These are phyloP conservation scores for Cicer pinnatifidum DNA, from an alignment of 306 rosid species.

Conservation along the genomic window DNA sequence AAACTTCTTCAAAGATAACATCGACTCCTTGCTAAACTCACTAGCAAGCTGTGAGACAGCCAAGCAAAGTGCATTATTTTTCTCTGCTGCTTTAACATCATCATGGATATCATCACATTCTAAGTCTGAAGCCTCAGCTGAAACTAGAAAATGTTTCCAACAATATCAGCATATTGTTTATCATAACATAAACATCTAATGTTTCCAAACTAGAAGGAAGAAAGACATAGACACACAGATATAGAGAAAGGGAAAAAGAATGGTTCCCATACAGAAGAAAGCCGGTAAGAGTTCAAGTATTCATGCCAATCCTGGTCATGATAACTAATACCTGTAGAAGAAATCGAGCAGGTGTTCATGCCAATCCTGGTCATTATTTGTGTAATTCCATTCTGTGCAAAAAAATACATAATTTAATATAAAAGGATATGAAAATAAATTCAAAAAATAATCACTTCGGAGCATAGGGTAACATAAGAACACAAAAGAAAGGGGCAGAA, in stretches of 20 bases:
- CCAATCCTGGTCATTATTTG: constrained; percentile 46
- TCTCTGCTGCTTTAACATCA: constrained; percentile 66
- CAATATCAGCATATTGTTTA: neutral
- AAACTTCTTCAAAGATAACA: constrained; percentile 64
- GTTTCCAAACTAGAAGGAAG: constrained; percentile 14
- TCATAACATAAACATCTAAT: constrained; percentile 7
- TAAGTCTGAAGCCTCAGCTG: constrained; percentile 58
- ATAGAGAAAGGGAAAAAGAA: neutral
- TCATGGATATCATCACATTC: constrained; percentile 59
- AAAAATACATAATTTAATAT: constrained; percentile 6
- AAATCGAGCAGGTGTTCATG: constrained; percentile 44
- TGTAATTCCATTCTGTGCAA: constrained; percentile 59
- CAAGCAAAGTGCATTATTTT: constrained; percentile 59
- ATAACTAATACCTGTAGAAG: constrained; percentile 55
- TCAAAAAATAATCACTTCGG: constrained; percentile 13
- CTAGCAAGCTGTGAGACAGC: constrained; percentile 71
- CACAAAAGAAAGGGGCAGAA: neutral
- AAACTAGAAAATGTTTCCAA: constrained; percentile 39
- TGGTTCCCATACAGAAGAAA: neutral
- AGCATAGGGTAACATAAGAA: neutral
- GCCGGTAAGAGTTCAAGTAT: neutral
- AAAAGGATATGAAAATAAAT: constrained; percentile 10
- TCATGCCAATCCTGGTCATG: constrained; percentile 45
- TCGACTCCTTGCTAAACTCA: constrained; percentile 69
- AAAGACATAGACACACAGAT: neutral